Evolutionary conservation across 2,329 filamentous ascomycete species (phyloP).

Genomic region (Beauveria scarabaeidicola): DNA sequence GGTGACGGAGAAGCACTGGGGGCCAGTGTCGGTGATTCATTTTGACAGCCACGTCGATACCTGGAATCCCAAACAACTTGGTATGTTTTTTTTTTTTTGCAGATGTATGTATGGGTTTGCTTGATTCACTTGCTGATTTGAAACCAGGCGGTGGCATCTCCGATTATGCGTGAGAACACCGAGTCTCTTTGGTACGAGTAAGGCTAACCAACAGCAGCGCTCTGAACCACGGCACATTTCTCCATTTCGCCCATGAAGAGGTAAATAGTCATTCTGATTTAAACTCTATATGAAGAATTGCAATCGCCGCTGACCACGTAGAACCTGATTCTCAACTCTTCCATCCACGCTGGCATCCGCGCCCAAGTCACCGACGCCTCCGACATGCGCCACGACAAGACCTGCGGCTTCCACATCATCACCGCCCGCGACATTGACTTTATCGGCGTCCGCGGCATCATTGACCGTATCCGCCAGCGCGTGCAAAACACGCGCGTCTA

Average conservation of each 20-base stretch:
- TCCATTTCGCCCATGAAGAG: slow-evolving; percentile 20
- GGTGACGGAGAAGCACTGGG: slow-evolving; percentile 50
- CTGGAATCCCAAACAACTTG: slow-evolving; percentile 16
- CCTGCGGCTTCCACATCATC: slow-evolving; percentile 17
- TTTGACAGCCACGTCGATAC: slow-evolving; percentile 52
- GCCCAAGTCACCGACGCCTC: slow-evolving; percentile 52
- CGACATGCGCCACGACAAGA: slow-evolving; percentile 17
- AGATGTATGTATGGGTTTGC: too few relatives aligned
- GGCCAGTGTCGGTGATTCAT: slow-evolving; percentile 58
- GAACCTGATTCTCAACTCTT: slow-evolving; percentile 56
- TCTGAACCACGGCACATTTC: slow-evolving; percentile 20
- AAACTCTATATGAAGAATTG: too few relatives aligned
- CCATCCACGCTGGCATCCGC: slow-evolving; percentile 71
- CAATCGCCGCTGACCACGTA: background rate
- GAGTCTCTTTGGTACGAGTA: background rate
- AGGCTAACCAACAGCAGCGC: slow-evolving; percentile 10
- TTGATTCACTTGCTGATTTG: background rate
- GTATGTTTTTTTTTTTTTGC: background rate
- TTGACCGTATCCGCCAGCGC: slow-evolving; percentile 56
- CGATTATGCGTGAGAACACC: slow-evolving; percentile 13
- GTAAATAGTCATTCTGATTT: background rate
- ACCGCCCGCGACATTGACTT: slow-evolving; percentile 60
- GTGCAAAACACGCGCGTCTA: slow-evolving; percentile 70
- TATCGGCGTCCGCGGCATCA: slow-evolving; percentile 57
- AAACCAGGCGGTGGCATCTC: slow-evolving; percentile 15